These are phyloP conservation scores for Phytophthora cactorum DNA, from an alignment of 352 stramenopile species.

Conservation along the genomic window DNA sequence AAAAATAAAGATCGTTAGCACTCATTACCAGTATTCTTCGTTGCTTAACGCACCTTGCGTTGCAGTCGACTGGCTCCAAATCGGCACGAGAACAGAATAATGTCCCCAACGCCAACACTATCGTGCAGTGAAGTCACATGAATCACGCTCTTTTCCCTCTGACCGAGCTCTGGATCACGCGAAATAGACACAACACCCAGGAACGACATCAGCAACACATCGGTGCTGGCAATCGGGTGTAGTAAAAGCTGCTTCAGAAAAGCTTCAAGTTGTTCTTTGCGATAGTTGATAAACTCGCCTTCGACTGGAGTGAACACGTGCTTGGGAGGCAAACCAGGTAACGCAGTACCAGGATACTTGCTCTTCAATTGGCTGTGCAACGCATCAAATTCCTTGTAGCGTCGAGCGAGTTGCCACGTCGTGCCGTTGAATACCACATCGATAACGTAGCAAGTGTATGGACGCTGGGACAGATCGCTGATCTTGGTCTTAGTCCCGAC, in stretches of 20 bases:
- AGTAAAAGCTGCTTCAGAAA: constrained; percentile 64
- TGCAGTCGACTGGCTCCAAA: constrained; percentile 83
- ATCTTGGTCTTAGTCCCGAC: constrained; percentile 75
- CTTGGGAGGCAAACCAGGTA: constrained; percentile 66
- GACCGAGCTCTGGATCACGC: constrained; percentile 63
- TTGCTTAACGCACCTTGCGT: constrained; percentile 57
- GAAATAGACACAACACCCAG: constrained; percentile 76
- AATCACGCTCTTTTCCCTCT: constrained; percentile 67
- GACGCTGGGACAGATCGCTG: constrained; percentile 76
- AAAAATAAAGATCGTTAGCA: neutral
- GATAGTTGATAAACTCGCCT: constrained; percentile 65
- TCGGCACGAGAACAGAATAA: constrained; percentile 82
- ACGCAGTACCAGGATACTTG: constrained; percentile 45
- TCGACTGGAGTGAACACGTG: constrained; percentile 72
- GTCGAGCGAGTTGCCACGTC: constrained; percentile 67
- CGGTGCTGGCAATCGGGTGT: constrained; percentile 51
- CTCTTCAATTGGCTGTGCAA: constrained; percentile 40
- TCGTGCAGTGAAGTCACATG: constrained; percentile 81
- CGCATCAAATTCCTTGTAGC: constrained; percentile 72
- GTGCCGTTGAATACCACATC: constrained; percentile 76
- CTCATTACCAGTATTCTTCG: neutral
- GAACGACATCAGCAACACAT: constrained; percentile 81
- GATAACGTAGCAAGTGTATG: constrained; percentile 77
- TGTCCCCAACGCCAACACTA: constrained; percentile 72
- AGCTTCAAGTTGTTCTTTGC: constrained; percentile 69